phyloP scores from a whole-genome alignment of 2,329 filamentous ascomycete genomes.

The Neofusicoccum sp. region DNA sequence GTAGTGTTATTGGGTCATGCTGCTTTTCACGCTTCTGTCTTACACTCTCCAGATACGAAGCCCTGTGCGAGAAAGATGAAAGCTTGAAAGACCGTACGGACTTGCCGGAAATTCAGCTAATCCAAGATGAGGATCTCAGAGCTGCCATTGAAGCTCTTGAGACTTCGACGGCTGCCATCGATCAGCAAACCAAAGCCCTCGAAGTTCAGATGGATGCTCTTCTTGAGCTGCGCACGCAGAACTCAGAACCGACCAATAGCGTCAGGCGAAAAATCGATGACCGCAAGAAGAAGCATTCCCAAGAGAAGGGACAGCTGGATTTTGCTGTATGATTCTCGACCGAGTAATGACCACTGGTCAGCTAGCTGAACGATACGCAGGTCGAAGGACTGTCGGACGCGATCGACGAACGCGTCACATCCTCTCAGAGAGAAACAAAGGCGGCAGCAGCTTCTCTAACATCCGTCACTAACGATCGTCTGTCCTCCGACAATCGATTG shows the following conservation, averaged over 20 bases:
- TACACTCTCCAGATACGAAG: conserved; percentile 32
- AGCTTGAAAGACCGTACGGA: conserved; percentile 36
- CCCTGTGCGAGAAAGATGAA: conserved; percentile 36
- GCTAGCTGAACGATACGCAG: background rate
- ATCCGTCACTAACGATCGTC: conserved; percentile 52
- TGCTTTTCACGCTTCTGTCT: background rate
- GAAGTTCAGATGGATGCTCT: conserved; percentile 65
- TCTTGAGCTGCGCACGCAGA: conserved; percentile 55
- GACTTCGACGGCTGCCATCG: conserved; percentile 65
- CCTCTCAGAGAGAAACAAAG: conserved; percentile 53
- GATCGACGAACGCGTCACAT: conserved; percentile 36
- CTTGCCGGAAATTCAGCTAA: conserved; percentile 43
- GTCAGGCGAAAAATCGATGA: conserved; percentile 43
- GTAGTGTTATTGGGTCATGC: conserved; percentile 21
- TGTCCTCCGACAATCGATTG: conserved; percentile 64
- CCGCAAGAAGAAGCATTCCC: conserved; percentile 37
- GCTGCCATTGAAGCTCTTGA: conserved; percentile 66
- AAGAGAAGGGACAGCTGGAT: conserved; percentile 47
- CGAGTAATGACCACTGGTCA: conserved; percentile 21
- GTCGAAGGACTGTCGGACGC: conserved; percentile 33
- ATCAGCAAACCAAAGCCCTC: conserved; percentile 64
- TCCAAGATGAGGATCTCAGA: conserved; percentile 63
- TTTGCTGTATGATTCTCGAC: conserved; percentile 28
- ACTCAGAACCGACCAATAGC: conserved; percentile 39
- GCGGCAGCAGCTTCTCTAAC: conserved; percentile 50